Conservation (phyloP, 176 grass and related monocot species). For the Musa troglodytarum region DNA sequence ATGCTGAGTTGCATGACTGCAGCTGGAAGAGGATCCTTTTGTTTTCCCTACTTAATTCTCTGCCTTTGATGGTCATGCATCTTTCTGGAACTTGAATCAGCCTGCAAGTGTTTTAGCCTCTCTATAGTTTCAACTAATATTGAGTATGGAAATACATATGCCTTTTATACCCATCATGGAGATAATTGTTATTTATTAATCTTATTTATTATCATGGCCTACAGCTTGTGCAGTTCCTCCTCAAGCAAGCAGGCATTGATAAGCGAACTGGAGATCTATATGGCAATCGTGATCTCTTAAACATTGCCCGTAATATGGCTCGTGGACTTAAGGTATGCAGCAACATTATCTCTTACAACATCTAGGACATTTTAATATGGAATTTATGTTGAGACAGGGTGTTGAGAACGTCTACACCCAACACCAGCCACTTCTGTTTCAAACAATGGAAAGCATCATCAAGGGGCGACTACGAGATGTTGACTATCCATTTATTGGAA, state of each 20-base stretch:
- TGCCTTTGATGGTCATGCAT: not conserved
- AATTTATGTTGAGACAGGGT: slow-evolving; percentile 41
- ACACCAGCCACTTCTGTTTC: slow-evolving; percentile 87
- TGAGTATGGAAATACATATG: too few relatives aligned
- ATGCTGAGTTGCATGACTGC: not conserved
- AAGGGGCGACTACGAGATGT: slow-evolving; percentile 82
- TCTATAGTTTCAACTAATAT: not conserved
- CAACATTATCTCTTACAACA: not conserved
- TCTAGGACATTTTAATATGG: not conserved
- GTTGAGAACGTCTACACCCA: slow-evolving; percentile 98
- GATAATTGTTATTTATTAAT: slow-evolving; percentile 9
- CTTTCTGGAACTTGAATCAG: not conserved
- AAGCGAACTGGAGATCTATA: slow-evolving; percentile 90
- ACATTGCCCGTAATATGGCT: slow-evolving; percentile 99
- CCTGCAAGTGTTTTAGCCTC: not conserved
- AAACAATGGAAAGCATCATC: slow-evolving; percentile 93
- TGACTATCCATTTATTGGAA: slow-evolving; percentile 90
- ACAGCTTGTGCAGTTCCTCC: slow-evolving; percentile 96
- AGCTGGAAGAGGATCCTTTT: not conserved
- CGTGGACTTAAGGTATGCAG: slow-evolving; percentile 76
- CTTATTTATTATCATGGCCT: slow-evolving; percentile 17
- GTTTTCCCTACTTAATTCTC: not conserved
- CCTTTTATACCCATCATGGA: not conserved
- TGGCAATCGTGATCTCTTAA: slow-evolving; percentile 88
- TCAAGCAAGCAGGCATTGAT: slow-evolving; percentile 91